Evolutionary conservation across 2,329 filamentous ascomycete species (phyloP).

Genomic region (Fusarium marasasianum): DNA sequence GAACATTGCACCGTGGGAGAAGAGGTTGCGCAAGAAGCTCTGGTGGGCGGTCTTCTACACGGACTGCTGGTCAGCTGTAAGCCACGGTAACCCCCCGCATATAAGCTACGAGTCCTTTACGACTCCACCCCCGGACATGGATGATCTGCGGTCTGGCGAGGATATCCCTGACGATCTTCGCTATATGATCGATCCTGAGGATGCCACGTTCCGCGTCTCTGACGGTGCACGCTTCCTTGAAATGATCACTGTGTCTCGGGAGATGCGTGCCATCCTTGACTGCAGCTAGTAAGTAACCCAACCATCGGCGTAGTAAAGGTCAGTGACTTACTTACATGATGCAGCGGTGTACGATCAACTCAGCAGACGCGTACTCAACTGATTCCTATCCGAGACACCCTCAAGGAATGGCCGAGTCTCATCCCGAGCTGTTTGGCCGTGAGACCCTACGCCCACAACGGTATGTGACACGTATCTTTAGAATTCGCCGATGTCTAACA

Average conservation of each 20-base stretch:
- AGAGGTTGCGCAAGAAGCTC: conserved; percentile 54
- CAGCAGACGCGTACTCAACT: conserved; percentile 36
- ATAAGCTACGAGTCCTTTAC: conserved; percentile 53
- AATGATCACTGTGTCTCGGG: conserved; percentile 45
- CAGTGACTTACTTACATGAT: conserved; percentile 19
- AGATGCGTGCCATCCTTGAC: conserved; percentile 47
- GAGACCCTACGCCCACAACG: conserved; percentile 27
- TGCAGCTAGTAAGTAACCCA: conserved; percentile 46
- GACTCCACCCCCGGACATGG: conserved; percentile 51
- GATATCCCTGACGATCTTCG: conserved; percentile 49
- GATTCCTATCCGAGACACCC: conserved; percentile 39
- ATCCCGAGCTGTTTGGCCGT: conserved; percentile 47
- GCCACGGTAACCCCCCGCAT: conserved; percentile 58
- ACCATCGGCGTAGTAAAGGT: neutral
- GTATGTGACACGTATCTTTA: conserved; percentile 11
- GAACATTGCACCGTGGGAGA: conserved; percentile 55
- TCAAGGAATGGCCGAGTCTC: conserved; percentile 50
- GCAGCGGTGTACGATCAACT: conserved; percentile 23
- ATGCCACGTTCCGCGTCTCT: conserved; percentile 46
- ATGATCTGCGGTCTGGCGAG: conserved; percentile 56
- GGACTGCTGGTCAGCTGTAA: conserved; percentile 57
- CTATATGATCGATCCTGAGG: conserved; percentile 48
- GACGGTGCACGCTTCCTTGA: conserved; percentile 52
- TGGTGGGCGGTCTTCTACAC: conserved; percentile 57
- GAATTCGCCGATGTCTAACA: conserved; percentile 10